These are phyloP conservation scores for Nakaseomyces delphensis DNA, from an alignment of 1,139 yeast genomes.

Conservation along the genomic window DNA sequence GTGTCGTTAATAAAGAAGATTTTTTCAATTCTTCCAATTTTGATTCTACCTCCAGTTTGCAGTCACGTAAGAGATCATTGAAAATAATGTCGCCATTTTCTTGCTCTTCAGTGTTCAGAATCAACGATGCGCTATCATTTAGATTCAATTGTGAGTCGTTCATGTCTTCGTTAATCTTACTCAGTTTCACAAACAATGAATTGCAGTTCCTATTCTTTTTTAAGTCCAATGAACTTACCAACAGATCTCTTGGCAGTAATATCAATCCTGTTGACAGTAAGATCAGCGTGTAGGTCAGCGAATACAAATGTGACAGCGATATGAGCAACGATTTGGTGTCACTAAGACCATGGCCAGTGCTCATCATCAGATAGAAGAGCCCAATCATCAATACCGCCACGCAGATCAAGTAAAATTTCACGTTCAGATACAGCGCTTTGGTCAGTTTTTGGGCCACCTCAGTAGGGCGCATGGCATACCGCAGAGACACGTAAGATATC, in stretches of 20 bases:
- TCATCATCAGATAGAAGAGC: constrained; percentile 20
- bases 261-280: constrained; percentile 26
- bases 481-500: constrained; percentile 26
- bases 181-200: constrained; percentile 24
- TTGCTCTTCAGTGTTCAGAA: constrained; percentile 18
- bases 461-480: constrained; percentile 17
- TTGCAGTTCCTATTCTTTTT: constrained; percentile 15
- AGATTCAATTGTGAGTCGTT: constrained; percentile 26
- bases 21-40: constrained; percentile 17
- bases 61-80: constrained; percentile 20
- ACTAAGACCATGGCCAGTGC: constrained; percentile 20
- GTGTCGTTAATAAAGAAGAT: constrained; percentile 9
- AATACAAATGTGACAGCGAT: constrained; percentile 28
- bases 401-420: constrained; percentile 27
- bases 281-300: constrained; percentile 26
- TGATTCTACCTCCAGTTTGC: constrained; percentile 25
- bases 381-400: constrained; percentile 20
- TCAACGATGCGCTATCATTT: constrained; percentile 23
- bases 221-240: constrained; percentile 12
- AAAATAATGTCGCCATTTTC: constrained; percentile 21
- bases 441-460: constrained; percentile 14
- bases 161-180: constrained; percentile 29
- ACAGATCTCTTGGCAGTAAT: constrained; percentile 23
- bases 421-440: constrained; percentile 21
- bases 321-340: constrained; percentile 29